phyloP scores from a whole-genome alignment of 2,329 filamentous ascomycete species.

The Sclerotinia spermophila region DNA sequence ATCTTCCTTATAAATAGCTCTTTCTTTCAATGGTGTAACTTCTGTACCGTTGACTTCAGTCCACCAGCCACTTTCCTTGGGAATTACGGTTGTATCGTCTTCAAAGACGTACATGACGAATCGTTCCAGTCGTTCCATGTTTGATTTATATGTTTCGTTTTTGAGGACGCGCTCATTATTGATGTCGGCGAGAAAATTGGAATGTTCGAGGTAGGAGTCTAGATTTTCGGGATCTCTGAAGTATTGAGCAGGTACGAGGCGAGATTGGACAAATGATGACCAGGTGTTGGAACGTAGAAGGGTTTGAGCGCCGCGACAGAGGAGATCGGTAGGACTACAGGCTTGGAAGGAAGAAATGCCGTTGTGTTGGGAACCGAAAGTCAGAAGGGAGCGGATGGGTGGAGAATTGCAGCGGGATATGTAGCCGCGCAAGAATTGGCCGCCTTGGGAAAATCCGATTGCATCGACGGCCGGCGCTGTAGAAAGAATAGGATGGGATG shows the following conservation, averaged over 20 bases:
- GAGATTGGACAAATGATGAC: slow-evolving; percentile 70
- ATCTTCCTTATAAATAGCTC: slow-evolving; percentile 79
- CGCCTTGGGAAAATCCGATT: slow-evolving; percentile 91
- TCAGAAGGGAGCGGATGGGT: slow-evolving; percentile 60
- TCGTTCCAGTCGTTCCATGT: slow-evolving; percentile 66
- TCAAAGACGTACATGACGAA: slow-evolving; percentile 90
- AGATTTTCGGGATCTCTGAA: slow-evolving; percentile 71
- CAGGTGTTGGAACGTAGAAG: slow-evolving; percentile 79
- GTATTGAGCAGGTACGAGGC: slow-evolving; percentile 91
- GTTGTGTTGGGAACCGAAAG: slow-evolving; percentile 70
- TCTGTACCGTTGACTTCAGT: slow-evolving; percentile 74
- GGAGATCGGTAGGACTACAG: slow-evolving; percentile 68
- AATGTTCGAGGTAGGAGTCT: slow-evolving; percentile 70
- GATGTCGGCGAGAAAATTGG: slow-evolving; percentile 89
- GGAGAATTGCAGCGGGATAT: slow-evolving; percentile 75
- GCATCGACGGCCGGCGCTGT: slow-evolving; percentile 83
- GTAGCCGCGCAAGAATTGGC: slow-evolving; percentile 90
- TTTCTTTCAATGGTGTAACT: slow-evolving; percentile 63
- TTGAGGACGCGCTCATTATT: slow-evolving; percentile 84
- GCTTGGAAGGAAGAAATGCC: slow-evolving; percentile 80
- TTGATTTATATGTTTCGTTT: slow-evolving; percentile 69
- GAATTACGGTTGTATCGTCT: slow-evolving; percentile 79
- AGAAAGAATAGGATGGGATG: slow-evolving; percentile 72
- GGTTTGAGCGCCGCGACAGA: slow-evolving; percentile 77
- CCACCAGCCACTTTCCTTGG: slow-evolving; percentile 90